phyloP scores from a whole-genome alignment of 169 alveolate genomes.

The Neospora caninum region DNA sequence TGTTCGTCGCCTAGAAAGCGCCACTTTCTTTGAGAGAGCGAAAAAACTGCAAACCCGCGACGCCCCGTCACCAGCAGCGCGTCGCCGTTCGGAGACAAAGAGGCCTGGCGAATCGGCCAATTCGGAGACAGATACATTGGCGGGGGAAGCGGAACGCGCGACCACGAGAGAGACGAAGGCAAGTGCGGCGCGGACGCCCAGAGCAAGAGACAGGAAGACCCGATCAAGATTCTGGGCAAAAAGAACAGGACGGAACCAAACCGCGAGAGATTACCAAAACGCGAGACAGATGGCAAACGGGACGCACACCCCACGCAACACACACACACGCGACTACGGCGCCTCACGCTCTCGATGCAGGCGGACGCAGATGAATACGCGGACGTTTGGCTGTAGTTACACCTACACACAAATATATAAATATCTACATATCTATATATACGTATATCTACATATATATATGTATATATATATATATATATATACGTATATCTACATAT shows the following conservation, averaged over 20 bases:
- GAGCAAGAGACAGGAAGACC: conserved; percentile 46
- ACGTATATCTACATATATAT: no score
- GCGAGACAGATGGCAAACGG: neutral
- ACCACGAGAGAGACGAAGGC: conserved; percentile 27
- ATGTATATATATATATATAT: no score
- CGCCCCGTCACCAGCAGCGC: conserved; percentile 69
- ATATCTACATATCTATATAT: no score
- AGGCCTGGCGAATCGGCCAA: conserved; percentile 74
- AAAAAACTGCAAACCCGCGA: conserved; percentile 73
- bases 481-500: no score
- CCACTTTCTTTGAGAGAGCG: conserved; percentile 72
- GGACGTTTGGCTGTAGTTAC: no score
- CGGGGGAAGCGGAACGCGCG: conserved; percentile 74
- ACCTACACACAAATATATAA: no score
- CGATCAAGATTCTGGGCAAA: conserved; percentile 45
- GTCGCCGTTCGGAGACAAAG: conserved; percentile 65
- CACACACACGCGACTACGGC: no score
- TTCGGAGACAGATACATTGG: conserved; percentile 70
- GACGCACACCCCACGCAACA: no score
- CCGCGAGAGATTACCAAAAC: neutral
- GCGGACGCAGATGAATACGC: no score
- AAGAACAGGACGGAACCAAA: neutral
- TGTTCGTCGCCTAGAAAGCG: conserved; percentile 69
- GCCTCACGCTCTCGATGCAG: no score
- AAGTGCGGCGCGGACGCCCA: conserved; percentile 41